Base-by-base conservation (phyloP, 2,329 filamentous ascomycete genomes). In the Aspergillus ustus region DNA sequence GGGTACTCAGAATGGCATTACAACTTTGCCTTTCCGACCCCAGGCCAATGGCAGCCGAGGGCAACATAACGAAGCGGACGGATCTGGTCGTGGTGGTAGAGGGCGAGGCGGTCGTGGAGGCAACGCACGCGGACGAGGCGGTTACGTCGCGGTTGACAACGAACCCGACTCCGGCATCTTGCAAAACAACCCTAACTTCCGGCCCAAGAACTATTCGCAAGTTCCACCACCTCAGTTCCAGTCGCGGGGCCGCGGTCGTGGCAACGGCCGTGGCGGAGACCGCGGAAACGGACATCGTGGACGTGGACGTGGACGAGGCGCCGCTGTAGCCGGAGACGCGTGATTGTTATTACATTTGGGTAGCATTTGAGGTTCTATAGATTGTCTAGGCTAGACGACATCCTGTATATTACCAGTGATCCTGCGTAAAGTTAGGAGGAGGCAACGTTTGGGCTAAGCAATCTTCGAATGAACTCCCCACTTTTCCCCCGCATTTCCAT, bases 161-260 rank as follows among this genome's bases (percentile, higher is more conserved):
- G 82, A 86, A 66, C 81, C 83, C 4, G 74, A 78, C 7, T 81
- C 82, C 29, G 85, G 84, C n/a, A 76, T 88, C 2, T 70, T 87
- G 17, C 73, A 78, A 59, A 81, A 84, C 68, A 87, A 87, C 69
- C 83, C 83, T 1, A 79, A 81, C 54, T 88, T 88, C 75, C 78
- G 80, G 29, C 83, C 85, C 4, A 82, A 84, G 65, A 80, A 77
- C 69, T 85, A 85, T 68, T 75, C 75, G 44, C 80, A 80, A 58
- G 83, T 85, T 6, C 83, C 84, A 7, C 81, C 81, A 13, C 81
- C 81, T 4, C 34, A 70, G 77, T 46, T 83, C 34, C 76, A 80
- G 43, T 67, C 66, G n/a, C 72, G 78, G 28, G 72, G 74, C 20
- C 52, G 48, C 25, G 63, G 65, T 48, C 66, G 69, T 40, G 68